Conservation (phyloP, 495 filamentous ascomycete species). For the Penicillium macrosclerotiorum region DNA sequence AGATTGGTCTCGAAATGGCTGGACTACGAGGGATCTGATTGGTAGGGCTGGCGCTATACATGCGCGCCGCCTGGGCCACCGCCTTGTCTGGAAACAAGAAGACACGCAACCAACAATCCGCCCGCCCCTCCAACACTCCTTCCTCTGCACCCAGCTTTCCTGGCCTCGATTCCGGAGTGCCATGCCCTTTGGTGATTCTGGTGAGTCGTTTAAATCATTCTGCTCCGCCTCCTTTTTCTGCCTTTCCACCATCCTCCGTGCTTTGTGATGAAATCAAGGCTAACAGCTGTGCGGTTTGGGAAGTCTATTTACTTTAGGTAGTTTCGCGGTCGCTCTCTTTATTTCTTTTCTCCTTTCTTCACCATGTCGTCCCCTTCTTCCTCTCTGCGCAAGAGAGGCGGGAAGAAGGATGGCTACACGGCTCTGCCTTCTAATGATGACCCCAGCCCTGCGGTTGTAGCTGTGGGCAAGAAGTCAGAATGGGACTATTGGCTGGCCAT, state of each 20-base stretch:
- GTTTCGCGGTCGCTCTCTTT: conserved; percentile 37
- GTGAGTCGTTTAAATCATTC: conserved; percentile 11
- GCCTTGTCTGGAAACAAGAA: conserved; percentile 12
- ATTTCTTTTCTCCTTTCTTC: conserved; percentile 14
- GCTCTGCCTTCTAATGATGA: conserved; percentile 30
- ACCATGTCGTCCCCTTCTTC: conserved; percentile 43
- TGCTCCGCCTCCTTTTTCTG: neutral
- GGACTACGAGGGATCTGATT: neutral
- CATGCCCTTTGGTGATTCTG: conserved; percentile 31
- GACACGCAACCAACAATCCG: conserved; percentile 16
- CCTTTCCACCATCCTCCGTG: neutral
- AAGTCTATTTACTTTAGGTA: conserved; percentile 38
- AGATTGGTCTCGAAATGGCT: neutral
- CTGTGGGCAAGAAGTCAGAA: conserved; percentile 49
- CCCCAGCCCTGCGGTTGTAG: conserved; percentile 21
- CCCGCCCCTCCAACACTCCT: conserved; percentile 3
- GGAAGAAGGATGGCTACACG: conserved; percentile 40
- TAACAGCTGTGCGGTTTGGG: conserved; percentile 7
- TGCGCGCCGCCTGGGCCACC: conserved; percentile 10
- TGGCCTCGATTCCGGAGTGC: conserved; percentile 17
- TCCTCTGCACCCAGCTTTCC: conserved; percentile 13
- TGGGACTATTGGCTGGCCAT: conserved; percentile 86
- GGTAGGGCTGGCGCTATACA: conserved; percentile 11
- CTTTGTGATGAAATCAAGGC: conserved; percentile 4
- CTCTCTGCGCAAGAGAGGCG: conserved; percentile 52